These are phyloP conservation scores for Talaromyces sp. DNA, from an alignment of 2,329 filamentous ascomycete species.

Conservation along the genomic window DNA sequence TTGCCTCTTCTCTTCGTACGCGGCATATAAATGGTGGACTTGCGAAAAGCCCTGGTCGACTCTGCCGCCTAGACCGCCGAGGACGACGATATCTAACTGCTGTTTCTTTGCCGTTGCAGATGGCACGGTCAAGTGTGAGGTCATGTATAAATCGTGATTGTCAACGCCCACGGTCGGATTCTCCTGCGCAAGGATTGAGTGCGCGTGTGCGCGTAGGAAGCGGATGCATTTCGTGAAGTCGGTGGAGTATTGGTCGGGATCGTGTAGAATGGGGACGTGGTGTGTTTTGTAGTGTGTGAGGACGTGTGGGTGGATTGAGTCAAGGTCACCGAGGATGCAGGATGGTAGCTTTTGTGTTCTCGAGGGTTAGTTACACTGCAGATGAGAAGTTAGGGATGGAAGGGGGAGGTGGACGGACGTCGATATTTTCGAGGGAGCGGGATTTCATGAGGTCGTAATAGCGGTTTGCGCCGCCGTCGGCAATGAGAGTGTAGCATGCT, in stretches of 20 bases:
- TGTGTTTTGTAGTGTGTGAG: conserved; percentile 63
- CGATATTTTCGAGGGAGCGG: conserved; percentile 27
- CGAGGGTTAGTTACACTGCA: background rate
- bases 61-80: conserved; percentile 83
- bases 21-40: conserved; percentile 74
- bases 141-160: conserved; percentile 18
- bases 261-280: conserved; percentile 61
- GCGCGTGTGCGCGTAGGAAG: conserved; percentile 50
- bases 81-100: conserved; percentile 66
- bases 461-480: conserved; percentile 86
- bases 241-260: conserved; percentile 80
- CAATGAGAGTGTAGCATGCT: conserved; percentile 71
- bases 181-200: conserved; percentile 24
- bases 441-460: conserved; percentile 54
- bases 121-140: conserved; percentile 1
- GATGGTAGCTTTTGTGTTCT: conserved; percentile 52
- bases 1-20: conserved; percentile 37
- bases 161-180: conserved; percentile 13
- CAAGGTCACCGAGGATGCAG: conserved; percentile 83
- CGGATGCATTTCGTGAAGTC: conserved; percentile 83
- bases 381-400: background rate
- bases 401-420: conserved; percentile 25
- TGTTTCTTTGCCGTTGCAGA: conserved; percentile 12
- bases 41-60: conserved; percentile 91
- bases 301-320: conserved; percentile 68